A percentile compares a stretch with the other conserved stretches of the same genome.
Evolutionary conservation across 2,329 filamentous ascomycete genomes (phyloP).

Genomic region (Calonectria crousiana): DNA sequence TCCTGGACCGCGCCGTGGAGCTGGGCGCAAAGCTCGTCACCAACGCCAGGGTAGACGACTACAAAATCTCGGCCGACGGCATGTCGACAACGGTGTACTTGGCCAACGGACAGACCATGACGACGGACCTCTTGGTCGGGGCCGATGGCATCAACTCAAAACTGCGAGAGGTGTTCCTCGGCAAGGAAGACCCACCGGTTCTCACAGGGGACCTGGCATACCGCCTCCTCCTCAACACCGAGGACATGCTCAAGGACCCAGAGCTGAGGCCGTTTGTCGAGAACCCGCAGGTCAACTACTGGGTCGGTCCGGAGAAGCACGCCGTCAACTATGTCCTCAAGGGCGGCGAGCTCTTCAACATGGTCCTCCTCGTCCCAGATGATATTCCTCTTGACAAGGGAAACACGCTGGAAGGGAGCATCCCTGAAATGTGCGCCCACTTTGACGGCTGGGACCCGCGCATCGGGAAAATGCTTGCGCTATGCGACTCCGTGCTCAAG

Average conservation of each 20-base stretch:
- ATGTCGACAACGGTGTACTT: constrained; percentile 38
- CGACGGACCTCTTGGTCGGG: constrained; percentile 60
- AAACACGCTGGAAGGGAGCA: constrained; percentile 25
- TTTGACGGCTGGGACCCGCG: constrained; percentile 70
- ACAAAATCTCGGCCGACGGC: constrained; percentile 22
- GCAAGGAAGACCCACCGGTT: constrained; percentile 56
- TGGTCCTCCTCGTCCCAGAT: constrained; percentile 61
- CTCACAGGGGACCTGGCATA: constrained; percentile 69
- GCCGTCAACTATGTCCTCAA: constrained; percentile 61
- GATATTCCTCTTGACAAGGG: constrained; percentile 50
- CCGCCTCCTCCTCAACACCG: constrained; percentile 61
- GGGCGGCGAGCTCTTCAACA: constrained; percentile 58
- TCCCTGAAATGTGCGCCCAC: constrained; percentile 60
- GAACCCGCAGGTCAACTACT: constrained; percentile 64
- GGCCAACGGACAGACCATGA: constrained; percentile 47
- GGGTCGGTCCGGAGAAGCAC: constrained; percentile 65
- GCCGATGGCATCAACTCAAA: constrained; percentile 55
- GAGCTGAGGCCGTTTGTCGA: constrained; percentile 58
- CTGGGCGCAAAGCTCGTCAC: constrained; percentile 54
- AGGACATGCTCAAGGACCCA: constrained; percentile 59
- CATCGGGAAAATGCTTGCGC: constrained; percentile 66
- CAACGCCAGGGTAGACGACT: constrained; percentile 24
- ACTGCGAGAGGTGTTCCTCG: constrained; percentile 58
- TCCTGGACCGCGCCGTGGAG: constrained; percentile 53
- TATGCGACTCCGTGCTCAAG: constrained; percentile 70